Percentiles rank a stretch among this genome's conserved stretches.
Conservation (phyloP, 768 basidiomycete species). For the Lactifluus piperatus region DNA sequence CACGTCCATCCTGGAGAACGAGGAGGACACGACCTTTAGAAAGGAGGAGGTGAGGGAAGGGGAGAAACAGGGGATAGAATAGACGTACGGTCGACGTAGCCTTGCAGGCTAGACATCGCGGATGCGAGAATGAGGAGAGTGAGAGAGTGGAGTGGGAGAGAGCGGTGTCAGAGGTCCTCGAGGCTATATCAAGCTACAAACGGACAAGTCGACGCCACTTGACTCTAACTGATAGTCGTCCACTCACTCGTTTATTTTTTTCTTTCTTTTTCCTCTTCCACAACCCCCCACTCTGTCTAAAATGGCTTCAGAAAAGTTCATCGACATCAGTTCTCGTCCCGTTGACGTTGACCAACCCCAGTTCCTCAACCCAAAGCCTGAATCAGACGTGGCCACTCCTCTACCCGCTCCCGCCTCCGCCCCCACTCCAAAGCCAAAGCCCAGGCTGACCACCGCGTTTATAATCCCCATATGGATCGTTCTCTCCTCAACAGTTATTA, state of each 20-base stretch:
- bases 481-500: slow-evolving; percentile 83
- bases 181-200: background rate
- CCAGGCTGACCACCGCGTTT: slow-evolving; percentile 51
- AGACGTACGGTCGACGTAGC: slow-evolving; percentile 78
- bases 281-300: background rate
- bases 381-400: slow-evolving; percentile 20
- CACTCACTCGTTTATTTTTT: background rate
- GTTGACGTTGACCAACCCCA: background rate
- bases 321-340: slow-evolving; percentile 7
- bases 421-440: slow-evolving; percentile 33
- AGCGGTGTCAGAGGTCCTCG: slow-evolving; percentile 8
- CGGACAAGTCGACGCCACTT: no score
- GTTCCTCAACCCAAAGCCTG: slow-evolving; percentile 16
- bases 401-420: slow-evolving; percentile 55
- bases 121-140: no score
- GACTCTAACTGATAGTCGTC: slow-evolving; percentile 9
- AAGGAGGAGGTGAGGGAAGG: background rate
- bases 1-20: slow-evolving; percentile 91
- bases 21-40: slow-evolving; percentile 76
- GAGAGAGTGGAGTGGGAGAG: background rate
- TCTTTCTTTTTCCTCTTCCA: background rate
- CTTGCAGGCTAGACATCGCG: slow-evolving; percentile 91
- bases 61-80: background rate
- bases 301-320: slow-evolving; percentile 14
- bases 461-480: slow-evolving; percentile 93